Base-by-base conservation (phyloP, 768 basidiomycete genomes). In the Nidularia sp. region DNA sequence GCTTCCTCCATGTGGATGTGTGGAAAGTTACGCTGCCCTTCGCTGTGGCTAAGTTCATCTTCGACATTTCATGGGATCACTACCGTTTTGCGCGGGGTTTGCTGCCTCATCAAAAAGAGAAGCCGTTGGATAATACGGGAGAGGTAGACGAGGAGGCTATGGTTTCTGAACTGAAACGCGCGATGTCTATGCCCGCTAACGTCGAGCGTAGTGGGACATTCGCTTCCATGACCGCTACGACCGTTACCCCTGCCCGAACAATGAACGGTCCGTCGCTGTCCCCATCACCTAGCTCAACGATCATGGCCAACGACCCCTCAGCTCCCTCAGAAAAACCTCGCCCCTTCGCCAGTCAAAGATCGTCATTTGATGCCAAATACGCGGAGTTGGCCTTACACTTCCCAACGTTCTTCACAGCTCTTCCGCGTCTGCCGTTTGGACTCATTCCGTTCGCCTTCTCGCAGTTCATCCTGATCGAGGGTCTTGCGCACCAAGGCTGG, bases 391-490 rank as follows among this genome's bases (percentile, higher is more conserved):
- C 70, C 34, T 54, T 52, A 15, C 72, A 74, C 43, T 90, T 91
- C 64, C 93, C 92, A 0, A 93, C 89, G 1, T 74, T 88, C 55
- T 75, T 78, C 63, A 80, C 79, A 7, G 80, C 84, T 18, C 69
- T 85, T 18, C 77, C 82, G 0, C 80, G 86, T 15, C 74, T 95
- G 0, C 95, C 93, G 0, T 83, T 93, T 53, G 78, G 83, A 9
- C 81, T 97, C 5, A 72, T 97, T 12, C 92, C 92, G 0, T 98
- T 98, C 62, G 90, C 93, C 0, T 93, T 98, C 63, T 86, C 88
- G 0, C 93, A 95, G 68, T 98, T 98, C 71, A 92, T 98, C 57
- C 81, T 98, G 52, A 91, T 96, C 53, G 88, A 95, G 62, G 89
- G 79, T 0, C 78, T 98, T 5, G 76, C 84, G 9, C 77, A 83